phyloP scores from a whole-genome alignment of 495 filamentous ascomycete species.

The Hypoxylon lienhwacheense region DNA sequence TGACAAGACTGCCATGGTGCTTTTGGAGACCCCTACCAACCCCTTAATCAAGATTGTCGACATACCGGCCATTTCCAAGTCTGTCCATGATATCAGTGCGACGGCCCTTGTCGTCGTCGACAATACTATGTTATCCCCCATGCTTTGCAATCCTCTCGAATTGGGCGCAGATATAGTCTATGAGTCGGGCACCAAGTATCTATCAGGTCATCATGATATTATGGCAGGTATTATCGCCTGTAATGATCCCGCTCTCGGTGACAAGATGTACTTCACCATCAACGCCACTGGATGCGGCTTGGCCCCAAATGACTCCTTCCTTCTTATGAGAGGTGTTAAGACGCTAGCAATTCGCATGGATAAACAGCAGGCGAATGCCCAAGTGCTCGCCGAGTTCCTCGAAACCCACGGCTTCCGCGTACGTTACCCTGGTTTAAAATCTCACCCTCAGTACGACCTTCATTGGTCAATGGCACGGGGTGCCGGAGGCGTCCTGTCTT shows the following conservation, averaged over 20 bases:
- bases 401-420: conserved; percentile 91
- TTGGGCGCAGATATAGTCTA: conserved; percentile 95
- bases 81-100: conserved; percentile 77
- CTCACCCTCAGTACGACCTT: conserved; percentile 93
- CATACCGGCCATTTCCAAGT: conserved; percentile 72
- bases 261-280: conserved; percentile 93
- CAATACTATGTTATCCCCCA: conserved; percentile 97
- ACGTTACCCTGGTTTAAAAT: conserved; percentile 88
- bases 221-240: conserved; percentile 96
- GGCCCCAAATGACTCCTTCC: conserved; percentile 92
- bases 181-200: conserved; percentile 96
- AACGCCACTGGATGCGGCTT: conserved; percentile 93
- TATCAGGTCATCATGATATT: conserved; percentile 96
- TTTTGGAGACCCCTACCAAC: conserved; percentile 95
- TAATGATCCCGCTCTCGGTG: conserved; percentile 76
- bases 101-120: conserved; percentile 86
- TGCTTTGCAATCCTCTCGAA: conserved; percentile 88
- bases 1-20: conserved; percentile 88
- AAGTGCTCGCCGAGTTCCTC: conserved; percentile 87
- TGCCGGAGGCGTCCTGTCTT: conserved; percentile 89
- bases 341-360: conserved; percentile 98
- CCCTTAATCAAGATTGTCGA: conserved; percentile 98
- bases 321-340: conserved; percentile 91
- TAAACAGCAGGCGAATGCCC: conserved; percentile 91
- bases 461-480: conserved; percentile 94